A percentile compares a stretch with the other conserved stretches of the same genome.
phyloP scores from a whole-genome alignment of 768 basidiomycete species.

The Termitomyces sp. region DNA sequence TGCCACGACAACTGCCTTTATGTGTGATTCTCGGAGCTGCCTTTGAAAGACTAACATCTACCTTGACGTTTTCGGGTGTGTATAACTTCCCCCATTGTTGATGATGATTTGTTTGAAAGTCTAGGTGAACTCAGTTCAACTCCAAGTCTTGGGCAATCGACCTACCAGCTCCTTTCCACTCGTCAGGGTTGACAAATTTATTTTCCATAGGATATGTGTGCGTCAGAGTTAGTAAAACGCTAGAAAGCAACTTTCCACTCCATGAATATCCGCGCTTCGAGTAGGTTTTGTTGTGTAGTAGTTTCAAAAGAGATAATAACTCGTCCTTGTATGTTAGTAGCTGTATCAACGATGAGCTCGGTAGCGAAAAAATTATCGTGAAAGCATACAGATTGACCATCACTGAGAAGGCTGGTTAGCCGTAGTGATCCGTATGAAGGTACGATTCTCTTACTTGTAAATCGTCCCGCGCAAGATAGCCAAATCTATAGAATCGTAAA shows the following conservation, averaged over 20 bases:
- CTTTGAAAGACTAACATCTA: constrained; percentile 23
- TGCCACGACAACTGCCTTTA: constrained; percentile 68
- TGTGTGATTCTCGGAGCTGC: neutral
- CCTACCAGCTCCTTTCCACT: constrained; percentile 69
- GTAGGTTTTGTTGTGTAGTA: constrained; percentile 65
- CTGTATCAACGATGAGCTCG: constrained; percentile 27
- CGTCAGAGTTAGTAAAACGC: constrained; percentile 66
- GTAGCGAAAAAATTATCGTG: neutral
- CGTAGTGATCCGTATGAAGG: neutral
- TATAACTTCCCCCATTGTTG: constrained; percentile 79
- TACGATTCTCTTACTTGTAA: constrained; percentile 51
- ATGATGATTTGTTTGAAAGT: constrained; percentile 66
- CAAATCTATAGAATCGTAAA: constrained; percentile 42
- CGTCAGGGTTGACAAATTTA: constrained; percentile 72
- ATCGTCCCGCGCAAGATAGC: constrained; percentile 77
- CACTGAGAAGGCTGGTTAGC: constrained; percentile 24
- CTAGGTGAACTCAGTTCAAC: constrained; percentile 26
- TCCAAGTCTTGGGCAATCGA: neutral
- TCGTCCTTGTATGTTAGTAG: constrained; percentile 59
- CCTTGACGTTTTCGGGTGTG: constrained; percentile 61
- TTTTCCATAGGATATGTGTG: constrained; percentile 80
- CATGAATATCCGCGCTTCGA: constrained; percentile 83
- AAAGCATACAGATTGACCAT: constrained; percentile 53
- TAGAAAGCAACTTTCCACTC: constrained; percentile 72
- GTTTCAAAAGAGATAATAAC: constrained; percentile 51